phyloP scores from a whole-genome alignment of 495 filamentous ascomycete genomes.

The Talaromyces wortmannii region DNA sequence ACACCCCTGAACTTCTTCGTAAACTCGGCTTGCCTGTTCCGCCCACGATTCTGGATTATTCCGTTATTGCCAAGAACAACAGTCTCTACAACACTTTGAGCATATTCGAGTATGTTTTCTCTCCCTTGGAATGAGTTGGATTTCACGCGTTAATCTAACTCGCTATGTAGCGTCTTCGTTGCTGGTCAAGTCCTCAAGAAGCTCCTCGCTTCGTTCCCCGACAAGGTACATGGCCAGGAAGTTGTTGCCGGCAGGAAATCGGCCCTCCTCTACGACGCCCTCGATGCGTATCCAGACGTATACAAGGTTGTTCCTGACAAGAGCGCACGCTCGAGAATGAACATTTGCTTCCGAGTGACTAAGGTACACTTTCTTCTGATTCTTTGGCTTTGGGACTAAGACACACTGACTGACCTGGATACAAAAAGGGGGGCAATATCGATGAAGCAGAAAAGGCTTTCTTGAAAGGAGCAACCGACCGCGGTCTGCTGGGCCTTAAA shows the following conservation, averaged over 20 bases:
- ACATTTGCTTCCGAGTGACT: constrained; percentile 78
- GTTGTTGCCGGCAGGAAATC: constrained; percentile 66
- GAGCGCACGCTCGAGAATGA: constrained; percentile 74
- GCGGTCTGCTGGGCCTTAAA: constrained; percentile 64
- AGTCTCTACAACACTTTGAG: constrained; percentile 91
- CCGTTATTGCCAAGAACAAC: constrained; percentile 77
- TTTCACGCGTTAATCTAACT: background rate
- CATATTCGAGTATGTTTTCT: constrained; percentile 66
- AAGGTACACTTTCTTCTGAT: constrained; percentile 21
- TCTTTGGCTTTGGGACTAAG: background rate
- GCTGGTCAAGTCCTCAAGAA: constrained; percentile 75
- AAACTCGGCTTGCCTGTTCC: constrained; percentile 71
- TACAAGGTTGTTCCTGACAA: constrained; percentile 72
- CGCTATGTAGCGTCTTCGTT: constrained; percentile 59
- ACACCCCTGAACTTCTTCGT: constrained; percentile 57
- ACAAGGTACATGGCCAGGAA: constrained; percentile 67
- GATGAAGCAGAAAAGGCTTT: constrained; percentile 71
- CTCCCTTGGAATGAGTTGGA: background rate
- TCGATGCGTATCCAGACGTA: constrained; percentile 62
- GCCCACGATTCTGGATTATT: constrained; percentile 72
- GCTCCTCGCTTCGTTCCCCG: constrained; percentile 50
- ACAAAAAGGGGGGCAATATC: constrained; percentile 32
- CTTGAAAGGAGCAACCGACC: constrained; percentile 59
- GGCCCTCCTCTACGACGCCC: constrained; percentile 58
- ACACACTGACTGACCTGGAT: background rate